These are phyloP conservation scores for Emergomyces pasteurianus DNA, from an alignment of 2,329 filamentous ascomycete species.

Conservation along the genomic window DNA sequence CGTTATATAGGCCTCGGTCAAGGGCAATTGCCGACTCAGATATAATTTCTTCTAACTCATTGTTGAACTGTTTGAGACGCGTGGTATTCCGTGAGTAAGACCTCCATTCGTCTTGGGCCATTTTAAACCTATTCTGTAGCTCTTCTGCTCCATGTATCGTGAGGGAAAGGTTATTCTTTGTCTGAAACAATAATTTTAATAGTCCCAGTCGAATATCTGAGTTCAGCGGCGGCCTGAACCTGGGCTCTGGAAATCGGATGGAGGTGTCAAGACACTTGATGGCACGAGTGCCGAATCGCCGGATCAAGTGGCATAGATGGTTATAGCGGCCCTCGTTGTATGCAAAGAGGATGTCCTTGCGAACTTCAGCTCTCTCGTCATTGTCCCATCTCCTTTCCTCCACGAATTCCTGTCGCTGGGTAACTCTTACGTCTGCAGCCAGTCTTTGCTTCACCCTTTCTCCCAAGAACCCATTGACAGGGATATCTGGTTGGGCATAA, in stretches of 20 bases:
- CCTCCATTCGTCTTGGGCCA: neutral
- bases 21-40: neutral
- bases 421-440: neutral
- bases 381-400: neutral
- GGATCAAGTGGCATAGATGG: neutral
- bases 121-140: neutral
- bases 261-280: neutral
- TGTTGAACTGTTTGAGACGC: neutral
- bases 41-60: neutral
- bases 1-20: neutral
- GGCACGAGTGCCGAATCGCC: neutral
- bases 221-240: neutral
- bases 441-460: neutral
- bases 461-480: neutral
- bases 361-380: neutral
- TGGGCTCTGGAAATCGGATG: neutral
- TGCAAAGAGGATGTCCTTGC: neutral
- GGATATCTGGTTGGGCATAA: neutral
- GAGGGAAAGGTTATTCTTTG: neutral
- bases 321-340: neutral
- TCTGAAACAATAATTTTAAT: neutral
- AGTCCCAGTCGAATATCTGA: neutral
- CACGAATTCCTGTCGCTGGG: neutral
- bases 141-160: neutral
- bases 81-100: neutral